phyloP scores from a whole-genome alignment of 2,329 filamentous ascomycete genomes.

The Paraconiothyrium sp. region DNA sequence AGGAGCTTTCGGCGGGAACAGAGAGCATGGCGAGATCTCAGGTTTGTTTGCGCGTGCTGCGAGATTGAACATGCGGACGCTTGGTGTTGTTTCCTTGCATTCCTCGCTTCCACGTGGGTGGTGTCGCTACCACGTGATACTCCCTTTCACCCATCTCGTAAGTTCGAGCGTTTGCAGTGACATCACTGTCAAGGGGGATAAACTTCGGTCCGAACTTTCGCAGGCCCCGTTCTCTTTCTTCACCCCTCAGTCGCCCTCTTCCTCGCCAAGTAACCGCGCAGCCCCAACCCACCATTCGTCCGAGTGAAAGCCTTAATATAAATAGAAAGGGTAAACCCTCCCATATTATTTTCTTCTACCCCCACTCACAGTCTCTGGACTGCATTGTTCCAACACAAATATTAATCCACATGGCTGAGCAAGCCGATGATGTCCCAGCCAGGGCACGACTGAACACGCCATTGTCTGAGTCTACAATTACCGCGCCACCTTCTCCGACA shows the following conservation, averaged over 20 bases:
- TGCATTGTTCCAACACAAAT: neutral
- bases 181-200: neutral
- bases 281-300: neutral
- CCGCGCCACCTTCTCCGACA: neutral
- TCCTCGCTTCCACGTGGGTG: slow-evolving; percentile 15
- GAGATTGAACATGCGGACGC: neutral
- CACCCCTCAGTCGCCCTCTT: neutral
- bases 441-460: neutral
- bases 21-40: neutral
- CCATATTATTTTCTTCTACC: neutral
- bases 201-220: neutral
- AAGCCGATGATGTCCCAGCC: neutral
- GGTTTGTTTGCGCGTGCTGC: neutral
- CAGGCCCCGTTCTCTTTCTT: neutral
- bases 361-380: neutral
- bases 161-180: neutral
- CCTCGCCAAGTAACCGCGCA: neutral
- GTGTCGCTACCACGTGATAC: neutral
- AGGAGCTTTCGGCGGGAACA: neutral
- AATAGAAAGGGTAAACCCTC: neutral
- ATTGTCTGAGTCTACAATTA: neutral
- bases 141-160: neutral
- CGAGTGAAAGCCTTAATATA: neutral
- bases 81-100: slow-evolving; percentile 8
- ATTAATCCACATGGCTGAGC: neutral